These are phyloP conservation scores for Xylariaceae sp. DNA, from an alignment of 2,329 filamentous ascomycete genomes.

Conservation along the genomic window DNA sequence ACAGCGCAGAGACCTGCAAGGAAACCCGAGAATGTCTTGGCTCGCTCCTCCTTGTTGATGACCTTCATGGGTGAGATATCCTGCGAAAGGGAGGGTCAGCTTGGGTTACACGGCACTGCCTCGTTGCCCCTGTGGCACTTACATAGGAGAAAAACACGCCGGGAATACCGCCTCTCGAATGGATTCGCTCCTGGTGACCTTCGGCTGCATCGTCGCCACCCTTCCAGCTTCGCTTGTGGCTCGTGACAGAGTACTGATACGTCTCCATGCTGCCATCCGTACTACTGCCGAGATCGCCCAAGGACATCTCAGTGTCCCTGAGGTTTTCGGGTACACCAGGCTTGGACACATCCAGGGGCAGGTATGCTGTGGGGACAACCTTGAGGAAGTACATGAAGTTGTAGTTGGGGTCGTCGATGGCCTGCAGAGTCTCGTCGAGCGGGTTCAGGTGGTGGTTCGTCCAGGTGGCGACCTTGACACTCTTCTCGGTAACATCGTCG, in stretches of 20 bases:
- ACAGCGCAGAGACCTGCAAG: constrained; percentile 91
- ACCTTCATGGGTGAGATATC: constrained; percentile 99
- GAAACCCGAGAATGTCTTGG: constrained; percentile 88
- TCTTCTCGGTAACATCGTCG: constrained; percentile 58
- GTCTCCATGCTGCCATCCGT: constrained; percentile 83
- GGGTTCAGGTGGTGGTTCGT: constrained; percentile 90
- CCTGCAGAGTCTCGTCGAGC: constrained; percentile 73
- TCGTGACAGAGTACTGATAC: constrained; percentile 97
- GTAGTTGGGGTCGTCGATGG: constrained; percentile 73
- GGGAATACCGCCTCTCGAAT: constrained; percentile 86
- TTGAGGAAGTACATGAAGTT: constrained; percentile 99
- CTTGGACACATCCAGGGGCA: constrained; percentile 76
- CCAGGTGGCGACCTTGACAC: constrained; percentile 56
- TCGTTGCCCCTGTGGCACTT: constrained; percentile 38
- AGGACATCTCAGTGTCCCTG: constrained; percentile 50
- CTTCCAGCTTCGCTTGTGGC: constrained; percentile 80
- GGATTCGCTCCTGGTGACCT: constrained; percentile 85
- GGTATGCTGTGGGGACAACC: constrained; percentile 92
- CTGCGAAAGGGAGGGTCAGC: constrained; percentile 37
- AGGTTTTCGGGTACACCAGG: constrained; percentile 33
- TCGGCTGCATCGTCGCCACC: constrained; percentile 82
- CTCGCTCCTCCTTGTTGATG: constrained; percentile 85
- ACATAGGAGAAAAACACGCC: constrained; percentile 98
- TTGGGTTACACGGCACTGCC: not conserved
- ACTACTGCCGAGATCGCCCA: constrained; percentile 64